Base-by-base conservation (phyloP, 352 stramenopile species). In the Phytophthora aleatoria region DNA sequence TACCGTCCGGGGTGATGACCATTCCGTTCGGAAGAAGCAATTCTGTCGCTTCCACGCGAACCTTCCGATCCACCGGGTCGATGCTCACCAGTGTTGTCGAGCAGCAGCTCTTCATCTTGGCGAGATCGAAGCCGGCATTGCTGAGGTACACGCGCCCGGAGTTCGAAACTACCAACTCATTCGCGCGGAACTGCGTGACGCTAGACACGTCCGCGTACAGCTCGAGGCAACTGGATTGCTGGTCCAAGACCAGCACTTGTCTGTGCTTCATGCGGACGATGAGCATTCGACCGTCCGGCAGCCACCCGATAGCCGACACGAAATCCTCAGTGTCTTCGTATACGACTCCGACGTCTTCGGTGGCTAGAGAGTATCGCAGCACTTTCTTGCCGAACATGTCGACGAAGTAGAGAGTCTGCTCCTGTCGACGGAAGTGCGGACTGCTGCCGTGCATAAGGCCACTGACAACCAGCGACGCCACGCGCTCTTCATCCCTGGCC, bases 41-140 rank as follows among this genome's bases (percentile, higher is more conserved):
- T 20, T 77, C 64, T 5, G 74, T 86, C 2, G 82, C 63, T 28
- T 85, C 77, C 44, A 91, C 78, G 3, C 71, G 73, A 27, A 88
- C 71, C 30, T 57, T 62, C 26, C 79, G 51, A 48, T 67, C 59
- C n/a, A 53, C 65, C 3, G 69, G 69, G 28, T 83, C 73, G 31
- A 91, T 66, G 16, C 80, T 81, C 64, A 91, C 79, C 28, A 91
- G 43, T 50, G 82, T 91, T 57, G 82, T 88, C 20, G 67, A 64
- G 49, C 54, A 75, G 41, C 53, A 74, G 44, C 53, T 67, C 24
- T 61, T 49, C 39, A 67, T 58, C 9, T 76, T 49, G 12, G 70
- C 51, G 28, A 77, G 57, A 64, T 88, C 72, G 47, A 89, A 91
- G 59, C 79, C 82, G 50, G 78, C 85, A 64, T 89, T 91, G 42